Base-by-base conservation (phyloP, 495 filamentous ascomycete species). In the Trypethelium eluteriae region DNA sequence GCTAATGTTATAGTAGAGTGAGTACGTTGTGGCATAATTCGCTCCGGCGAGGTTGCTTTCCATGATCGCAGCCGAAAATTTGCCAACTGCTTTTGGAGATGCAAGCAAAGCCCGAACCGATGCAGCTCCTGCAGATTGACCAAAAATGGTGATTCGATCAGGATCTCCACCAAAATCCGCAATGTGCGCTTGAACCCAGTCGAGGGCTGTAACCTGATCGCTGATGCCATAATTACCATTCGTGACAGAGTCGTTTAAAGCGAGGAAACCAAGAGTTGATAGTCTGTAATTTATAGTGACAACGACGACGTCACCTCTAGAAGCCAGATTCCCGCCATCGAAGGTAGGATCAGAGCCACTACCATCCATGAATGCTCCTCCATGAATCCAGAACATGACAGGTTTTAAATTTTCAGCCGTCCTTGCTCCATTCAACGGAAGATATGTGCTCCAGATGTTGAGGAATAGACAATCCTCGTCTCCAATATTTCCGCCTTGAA, bases 141-240 rank as follows among this genome's bases (percentile, higher is more conserved):
- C 84, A 62, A 83, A 70, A 75, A 75, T 81, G 70, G 72, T 75
- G 34, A 76, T 69, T 6, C 66, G 62, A 32, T 71, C 62, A 25
- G 65, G 64, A 50, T 75, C 70, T 3, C 73, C 74, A 9, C 74
- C 74, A 57, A 76, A 76, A 62, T 68, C 67, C 44, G 35, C 47
- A 62, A 75, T 73, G 39, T 76, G 66, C 3, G 38, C 49, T 6
- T 64, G 69, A 5, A 74, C 66, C 74, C 73, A 75, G 5, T 74
- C 65, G 5, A 76, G 67, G 0, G 71, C 74, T 16, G 71, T 67
- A 49, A 74, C 68, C 61, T 72, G 81, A 72, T 85, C 83, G 2
- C 74, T 77, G 2, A 86, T 70, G 1, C 83, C 82, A 68, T 77
- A 85, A 63, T 85, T 85, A 6, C 83, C 83, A 62, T 80, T 84